These are phyloP conservation scores for Primulina eburnea DNA, from an alignment of 257 asterid species.

Conservation along the genomic window DNA sequence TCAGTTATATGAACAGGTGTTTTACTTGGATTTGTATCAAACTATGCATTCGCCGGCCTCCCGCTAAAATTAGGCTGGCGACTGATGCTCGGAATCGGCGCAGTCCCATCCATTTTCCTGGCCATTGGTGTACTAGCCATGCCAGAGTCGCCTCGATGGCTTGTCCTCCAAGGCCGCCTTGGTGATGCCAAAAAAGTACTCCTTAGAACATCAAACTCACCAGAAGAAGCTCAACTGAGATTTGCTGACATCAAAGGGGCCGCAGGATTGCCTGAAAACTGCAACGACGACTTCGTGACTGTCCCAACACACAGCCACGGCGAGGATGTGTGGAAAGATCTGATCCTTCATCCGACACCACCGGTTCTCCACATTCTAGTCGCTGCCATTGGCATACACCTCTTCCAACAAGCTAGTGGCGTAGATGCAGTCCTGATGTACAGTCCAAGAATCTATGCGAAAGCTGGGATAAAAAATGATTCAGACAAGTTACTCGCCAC, in stretches of 20 bases:
- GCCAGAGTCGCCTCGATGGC: constrained; percentile 60
- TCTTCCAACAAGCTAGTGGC: constrained; percentile 59
- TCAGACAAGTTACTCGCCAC: constrained; percentile 44
- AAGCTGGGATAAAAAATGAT: constrained; percentile 32
- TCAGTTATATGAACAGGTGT: constrained; percentile 30
- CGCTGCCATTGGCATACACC: constrained; percentile 42
- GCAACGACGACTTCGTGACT: constrained; percentile 26
- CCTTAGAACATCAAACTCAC: constrained; percentile 40
- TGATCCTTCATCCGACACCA: constrained; percentile 43
- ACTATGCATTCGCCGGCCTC: constrained; percentile 36
- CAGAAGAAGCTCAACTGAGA: constrained; percentile 36
- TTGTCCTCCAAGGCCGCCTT: constrained; percentile 46
- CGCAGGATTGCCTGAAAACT: constrained; percentile 32
- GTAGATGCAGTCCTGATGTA: constrained; percentile 40
- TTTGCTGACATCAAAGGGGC: constrained; percentile 46
- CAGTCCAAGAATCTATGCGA: constrained; percentile 39
- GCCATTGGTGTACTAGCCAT: constrained; percentile 33
- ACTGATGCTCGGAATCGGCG: constrained; percentile 50
- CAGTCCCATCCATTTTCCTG: constrained; percentile 40
- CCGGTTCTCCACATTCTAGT: constrained; percentile 43
- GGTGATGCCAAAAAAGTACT: constrained; percentile 38
- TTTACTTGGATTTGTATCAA: constrained; percentile 40
- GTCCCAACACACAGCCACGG: constrained; percentile 20
- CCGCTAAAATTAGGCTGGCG: constrained; percentile 42
- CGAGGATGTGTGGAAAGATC: constrained; percentile 37